phyloP scores from a whole-genome alignment of 208 protist genomes.

The Entamoeba invadens region DNA sequence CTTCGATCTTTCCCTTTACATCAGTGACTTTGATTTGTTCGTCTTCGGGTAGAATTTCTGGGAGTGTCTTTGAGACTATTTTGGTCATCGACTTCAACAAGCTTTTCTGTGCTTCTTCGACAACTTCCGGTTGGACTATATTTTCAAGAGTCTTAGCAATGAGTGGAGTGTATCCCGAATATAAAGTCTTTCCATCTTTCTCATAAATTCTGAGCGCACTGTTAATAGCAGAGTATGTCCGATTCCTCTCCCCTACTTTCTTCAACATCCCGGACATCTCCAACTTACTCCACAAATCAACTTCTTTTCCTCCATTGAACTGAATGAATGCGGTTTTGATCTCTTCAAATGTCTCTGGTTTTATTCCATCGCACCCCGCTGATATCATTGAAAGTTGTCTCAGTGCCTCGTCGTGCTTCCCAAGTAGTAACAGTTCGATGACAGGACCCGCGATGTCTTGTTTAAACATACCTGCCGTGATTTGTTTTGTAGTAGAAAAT shows the following conservation, averaged over 20 bases:
- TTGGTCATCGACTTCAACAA: neutral
- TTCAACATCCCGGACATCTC: neutral
- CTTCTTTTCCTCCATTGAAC: neutral
- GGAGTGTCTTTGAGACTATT: neutral
- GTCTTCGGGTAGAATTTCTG: neutral
- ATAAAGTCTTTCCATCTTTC: neutral
- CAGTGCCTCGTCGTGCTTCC: neutral
- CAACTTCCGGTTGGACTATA: neutral
- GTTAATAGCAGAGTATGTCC: neutral
- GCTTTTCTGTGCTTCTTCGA: neutral
- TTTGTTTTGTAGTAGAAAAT: neutral
- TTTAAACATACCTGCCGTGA: neutral
- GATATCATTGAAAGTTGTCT: neutral
- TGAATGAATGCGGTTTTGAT: neutral
- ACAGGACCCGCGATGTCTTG: neutral
- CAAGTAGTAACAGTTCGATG: neutral
- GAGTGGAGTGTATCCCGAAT: neutral
- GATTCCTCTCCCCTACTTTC: neutral
- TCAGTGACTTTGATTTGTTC: neutral
- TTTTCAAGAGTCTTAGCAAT: neutral
- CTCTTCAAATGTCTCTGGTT: neutral
- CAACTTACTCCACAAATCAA: neutral
- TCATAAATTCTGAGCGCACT: neutral
- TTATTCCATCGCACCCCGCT: neutral
- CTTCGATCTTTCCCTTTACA: neutral